Evolutionary conservation across 148 eudicot species (phyloP).

Genomic region (Camellia japonica): DNA sequence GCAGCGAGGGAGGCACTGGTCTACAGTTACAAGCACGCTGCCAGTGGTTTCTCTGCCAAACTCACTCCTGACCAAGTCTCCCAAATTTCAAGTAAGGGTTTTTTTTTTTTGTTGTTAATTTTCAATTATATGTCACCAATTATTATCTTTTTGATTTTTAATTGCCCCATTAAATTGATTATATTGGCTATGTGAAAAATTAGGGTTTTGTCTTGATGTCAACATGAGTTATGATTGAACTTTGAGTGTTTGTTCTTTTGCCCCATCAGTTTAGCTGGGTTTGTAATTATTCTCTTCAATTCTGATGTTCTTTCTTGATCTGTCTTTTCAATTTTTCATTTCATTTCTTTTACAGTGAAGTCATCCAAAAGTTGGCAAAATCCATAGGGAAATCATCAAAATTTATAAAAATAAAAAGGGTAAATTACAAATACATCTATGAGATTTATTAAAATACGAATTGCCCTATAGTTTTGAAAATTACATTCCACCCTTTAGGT

Average conservation of each 20-base stretch:
- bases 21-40: constrained; percentile 55
- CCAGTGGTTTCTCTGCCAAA: constrained; percentile 64
- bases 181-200: neutral
- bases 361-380: no score
- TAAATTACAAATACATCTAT: no score
- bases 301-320: no score
- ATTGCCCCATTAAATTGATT: no score
- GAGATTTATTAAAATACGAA: no score
- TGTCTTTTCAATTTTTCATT: neutral
- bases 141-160: constrained; percentile 9
- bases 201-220: neutral
- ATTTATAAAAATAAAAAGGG: no score
- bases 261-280: neutral
- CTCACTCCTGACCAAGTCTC: constrained; percentile 54
- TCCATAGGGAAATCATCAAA: no score
- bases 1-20: constrained; percentile 49
- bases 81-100: constrained; percentile 36
- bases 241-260: neutral
- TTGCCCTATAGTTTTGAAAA: no score
- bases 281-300: no score
- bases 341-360: no score
- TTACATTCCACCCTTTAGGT: no score
- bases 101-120: neutral
- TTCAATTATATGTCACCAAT: constrained; percentile 18
- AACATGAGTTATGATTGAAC: neutral